Conservation (phyloP, 805 yeast species). For the Zygosaccharomyces rouxii region DNA sequence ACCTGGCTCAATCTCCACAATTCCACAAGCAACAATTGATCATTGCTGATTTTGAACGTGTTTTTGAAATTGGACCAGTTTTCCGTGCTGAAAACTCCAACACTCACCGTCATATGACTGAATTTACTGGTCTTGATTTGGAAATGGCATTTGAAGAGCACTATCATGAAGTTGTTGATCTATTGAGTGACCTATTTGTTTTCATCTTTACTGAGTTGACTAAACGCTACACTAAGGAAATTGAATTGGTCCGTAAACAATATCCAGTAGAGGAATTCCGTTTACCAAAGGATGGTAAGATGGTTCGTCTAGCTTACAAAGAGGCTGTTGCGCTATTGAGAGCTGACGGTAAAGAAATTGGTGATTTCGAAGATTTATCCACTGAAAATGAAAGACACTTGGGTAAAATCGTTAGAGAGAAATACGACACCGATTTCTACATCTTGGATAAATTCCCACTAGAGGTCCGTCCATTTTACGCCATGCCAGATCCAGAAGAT, state of each 20-base stretch:
- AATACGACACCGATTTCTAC: slow-evolving; percentile 96
- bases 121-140: slow-evolving; percentile 93
- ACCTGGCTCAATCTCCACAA: slow-evolving; percentile 97
- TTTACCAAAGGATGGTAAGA: slow-evolving; percentile 88
- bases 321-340: slow-evolving; percentile 87
- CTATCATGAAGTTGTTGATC: slow-evolving; percentile 81
- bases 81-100: slow-evolving; percentile 99
- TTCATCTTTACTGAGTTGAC: slow-evolving; percentile 84
- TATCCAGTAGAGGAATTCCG: slow-evolving; percentile 97
- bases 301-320: slow-evolving; percentile 83
- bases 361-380: slow-evolving; percentile 79
- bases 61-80: slow-evolving; percentile 94
- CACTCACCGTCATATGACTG: slow-evolving; percentile 99
- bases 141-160: slow-evolving; percentile 99
- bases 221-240: slow-evolving; percentile 73
- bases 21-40: slow-evolving; percentile 96
- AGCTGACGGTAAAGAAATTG: slow-evolving; percentile 76
- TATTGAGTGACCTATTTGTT: slow-evolving; percentile 68
- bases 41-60: slow-evolving; percentile 96
- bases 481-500: slow-evolving; percentile 96
- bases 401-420: slow-evolving; percentile 87
- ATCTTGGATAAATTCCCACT: slow-evolving; percentile 97
- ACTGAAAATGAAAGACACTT: slow-evolving; percentile 93
- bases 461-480: slow-evolving; percentile 95
- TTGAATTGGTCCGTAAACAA: slow-evolving; percentile 85